Base-by-base conservation (phyloP, 2,329 filamentous ascomycete species). In the Phoma sp. region DNA sequence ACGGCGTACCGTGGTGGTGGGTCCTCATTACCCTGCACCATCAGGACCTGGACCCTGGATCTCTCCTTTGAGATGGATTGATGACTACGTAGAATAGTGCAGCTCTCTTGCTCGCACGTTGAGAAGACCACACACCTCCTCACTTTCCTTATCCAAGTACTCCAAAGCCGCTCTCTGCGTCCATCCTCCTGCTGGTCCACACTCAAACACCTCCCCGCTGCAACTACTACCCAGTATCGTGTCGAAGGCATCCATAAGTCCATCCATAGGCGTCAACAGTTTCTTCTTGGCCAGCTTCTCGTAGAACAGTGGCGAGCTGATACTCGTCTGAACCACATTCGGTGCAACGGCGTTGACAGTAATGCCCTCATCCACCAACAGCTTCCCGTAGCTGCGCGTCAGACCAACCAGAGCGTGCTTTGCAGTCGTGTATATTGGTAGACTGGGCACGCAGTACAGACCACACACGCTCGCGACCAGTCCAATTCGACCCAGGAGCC, bases 401-500 rank as follows among this genome's bases (percentile, higher is more conserved):
- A 77, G 67, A 0, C 76, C 76, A 7, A 77, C 62, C 8, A 76
- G 64, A 15, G 70, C 76, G 51, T 78, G 75, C 61, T 78, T 78
- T 6, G 76, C 76, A 29, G 76, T 73, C 8, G 77, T 79, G 50
- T 80, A 80, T 5, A 80, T 69, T 4, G 77, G 77, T 2, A 79
- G 53, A 3, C 74, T 76, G 0, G 77, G 74, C 4, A 77, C 72
- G 55, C 69, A 75, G 46, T 79, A 79, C 50, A 80, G 71, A 0
- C 77, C 76, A 46, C 77, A 79, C 2, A 79, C 68, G n/a, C 75
- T 78, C 12, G 75, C 75, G 2, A 75, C 72, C 17, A 65, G 54
- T 9, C 56, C 63, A 15, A 67, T 76, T 51, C 77, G 78, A 6
- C 78, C 78, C 24, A 75, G 61, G 1, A 58, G 33, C 7, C 27